Evolutionary conservation across 2,329 filamentous ascomycete genomes (phyloP).

Genomic region (Fusarium brevicatenulatum): DNA sequence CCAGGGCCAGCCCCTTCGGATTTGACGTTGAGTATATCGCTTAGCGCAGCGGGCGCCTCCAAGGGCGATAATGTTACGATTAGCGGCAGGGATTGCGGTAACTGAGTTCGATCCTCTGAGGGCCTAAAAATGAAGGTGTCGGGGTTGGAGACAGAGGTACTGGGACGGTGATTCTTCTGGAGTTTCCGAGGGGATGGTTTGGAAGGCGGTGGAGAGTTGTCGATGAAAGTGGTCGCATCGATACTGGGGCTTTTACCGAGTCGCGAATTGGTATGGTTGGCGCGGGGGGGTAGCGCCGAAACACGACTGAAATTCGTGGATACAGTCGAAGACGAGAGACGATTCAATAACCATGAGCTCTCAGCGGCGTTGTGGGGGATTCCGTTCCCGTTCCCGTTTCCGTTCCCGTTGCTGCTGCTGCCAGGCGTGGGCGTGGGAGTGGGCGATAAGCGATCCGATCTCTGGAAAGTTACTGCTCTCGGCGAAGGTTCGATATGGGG

Average conservation of each 20-base stretch:
- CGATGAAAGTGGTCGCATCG: constrained; percentile 52
- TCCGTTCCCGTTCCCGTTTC: constrained; percentile 21
- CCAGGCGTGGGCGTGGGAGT: background rate
- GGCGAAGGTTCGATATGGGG: constrained; percentile 46
- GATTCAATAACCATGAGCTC: constrained; percentile 59
- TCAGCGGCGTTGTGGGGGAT: constrained; percentile 52
- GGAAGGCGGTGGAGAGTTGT: constrained; percentile 46
- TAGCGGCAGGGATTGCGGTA: constrained; percentile 38
- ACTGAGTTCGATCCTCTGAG: constrained; percentile 23
- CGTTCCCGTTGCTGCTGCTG: constrained; percentile 11
- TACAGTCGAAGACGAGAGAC: constrained; percentile 63
- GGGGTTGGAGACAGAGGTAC: constrained; percentile 27
- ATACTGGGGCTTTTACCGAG: constrained; percentile 56
- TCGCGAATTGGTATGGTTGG: constrained; percentile 48
- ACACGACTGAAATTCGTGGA: constrained; percentile 55
- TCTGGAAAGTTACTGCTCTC: constrained; percentile 25
- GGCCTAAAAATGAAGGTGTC: constrained; percentile 15
- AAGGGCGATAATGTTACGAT: constrained; percentile 42
- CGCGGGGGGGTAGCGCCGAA: constrained; percentile 49
- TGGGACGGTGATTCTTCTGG: constrained; percentile 51
- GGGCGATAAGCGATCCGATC: constrained; percentile 36
- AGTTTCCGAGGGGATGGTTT: constrained; percentile 50
- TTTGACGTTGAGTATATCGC: constrained; percentile 36
- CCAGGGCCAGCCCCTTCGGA: constrained; percentile 44
- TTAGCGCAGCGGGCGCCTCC: constrained; percentile 34